Evolutionary conservation across 805 yeast genomes (phyloP).

Genomic region (Tetrapisispora namnaoensis): DNA sequence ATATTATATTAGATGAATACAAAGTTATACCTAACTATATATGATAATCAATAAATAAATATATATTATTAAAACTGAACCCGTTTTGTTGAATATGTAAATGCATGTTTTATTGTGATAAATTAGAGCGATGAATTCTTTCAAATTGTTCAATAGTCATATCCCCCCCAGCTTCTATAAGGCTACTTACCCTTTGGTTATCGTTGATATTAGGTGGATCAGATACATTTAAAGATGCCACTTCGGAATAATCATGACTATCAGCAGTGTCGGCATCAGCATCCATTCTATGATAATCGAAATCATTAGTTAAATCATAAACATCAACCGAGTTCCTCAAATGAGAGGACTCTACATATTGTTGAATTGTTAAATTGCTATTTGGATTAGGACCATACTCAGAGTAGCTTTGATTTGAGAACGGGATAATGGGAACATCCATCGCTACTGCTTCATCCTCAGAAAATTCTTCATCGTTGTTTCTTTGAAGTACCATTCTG

Average conservation of each 20-base stretch:
- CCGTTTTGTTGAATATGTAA: not conserved
- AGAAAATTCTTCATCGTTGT: not conserved
- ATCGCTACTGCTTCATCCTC: not conserved
- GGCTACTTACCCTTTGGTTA: conserved; percentile 9
- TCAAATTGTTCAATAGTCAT: conserved; percentile 4
- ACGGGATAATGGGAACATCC: not conserved
- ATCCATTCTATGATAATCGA: conserved; percentile 28
- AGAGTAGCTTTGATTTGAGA: not conserved
- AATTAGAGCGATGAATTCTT: conserved; percentile 5
- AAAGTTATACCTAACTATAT: not conserved
- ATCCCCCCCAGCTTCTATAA: conserved; percentile 1
- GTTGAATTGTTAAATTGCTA: conserved; percentile 13
- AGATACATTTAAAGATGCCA: conserved; percentile 10
- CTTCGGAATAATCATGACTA: conserved; percentile 5
- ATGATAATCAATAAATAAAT: not conserved
- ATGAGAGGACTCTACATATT: conserved; percentile 18
- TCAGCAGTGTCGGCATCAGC: conserved; percentile 26
- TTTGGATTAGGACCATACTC: conserved; percentile 5
- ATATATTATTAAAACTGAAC: not conserved
- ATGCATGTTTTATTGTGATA: not conserved
- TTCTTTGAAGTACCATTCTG: not conserved
- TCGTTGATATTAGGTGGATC: conserved; percentile 12
- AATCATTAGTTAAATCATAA: conserved; percentile 17
- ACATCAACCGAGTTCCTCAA: conserved; percentile 9
- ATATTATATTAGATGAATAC: not conserved